Percentiles rank a stretch among this genome's conserved stretches.
phyloP scores from a whole-genome alignment of 2,329 filamentous ascomycete species.

The Colletotrichum sp. region DNA sequence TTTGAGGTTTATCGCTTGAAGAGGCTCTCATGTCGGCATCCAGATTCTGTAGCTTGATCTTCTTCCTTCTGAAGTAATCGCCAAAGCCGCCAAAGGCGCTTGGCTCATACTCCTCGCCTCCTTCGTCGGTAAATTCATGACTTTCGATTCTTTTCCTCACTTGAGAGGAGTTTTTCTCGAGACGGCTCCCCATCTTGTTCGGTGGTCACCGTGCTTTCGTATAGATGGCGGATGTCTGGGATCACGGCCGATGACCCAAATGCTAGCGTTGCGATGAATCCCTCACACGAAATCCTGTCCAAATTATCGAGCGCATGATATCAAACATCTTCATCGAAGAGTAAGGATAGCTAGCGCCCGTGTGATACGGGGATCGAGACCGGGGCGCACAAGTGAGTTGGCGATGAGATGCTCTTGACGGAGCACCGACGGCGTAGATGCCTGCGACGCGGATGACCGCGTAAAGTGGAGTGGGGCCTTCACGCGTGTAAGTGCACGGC shows the following conservation, averaged over 20 bases:
- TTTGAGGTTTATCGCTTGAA: slow-evolving; percentile 73
- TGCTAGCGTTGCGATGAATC: neutral
- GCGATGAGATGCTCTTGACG: neutral
- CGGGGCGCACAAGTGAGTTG: neutral
- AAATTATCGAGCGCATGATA: neutral
- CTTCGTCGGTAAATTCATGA: slow-evolving; percentile 77
- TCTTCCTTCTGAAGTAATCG: slow-evolving; percentile 95
- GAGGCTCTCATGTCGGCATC: slow-evolving; percentile 80
- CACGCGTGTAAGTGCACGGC: slow-evolving; percentile 40
- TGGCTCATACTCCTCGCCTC: slow-evolving; percentile 87
- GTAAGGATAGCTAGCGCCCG: neutral
- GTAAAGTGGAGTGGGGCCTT: slow-evolving; percentile 38
- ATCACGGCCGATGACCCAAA: neutral
- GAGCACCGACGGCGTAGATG: neutral
- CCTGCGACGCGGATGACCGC: slow-evolving; percentile 27
- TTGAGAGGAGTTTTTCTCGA: slow-evolving; percentile 68
- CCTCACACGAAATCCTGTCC: neutral
- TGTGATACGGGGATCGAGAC: neutral
- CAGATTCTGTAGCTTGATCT: slow-evolving; percentile 94
- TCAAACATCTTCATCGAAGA: neutral
- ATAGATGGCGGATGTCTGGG: slow-evolving; percentile 10
- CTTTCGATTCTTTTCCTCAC: slow-evolving; percentile 66
- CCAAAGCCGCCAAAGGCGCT: slow-evolving; percentile 88
- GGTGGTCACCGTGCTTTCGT: neutral
- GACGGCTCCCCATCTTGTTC: slow-evolving; percentile 59